These are phyloP conservation scores for Aspergillus japonicus DNA, from an alignment of 2,329 filamentous ascomycete species.

Conservation along the genomic window DNA sequence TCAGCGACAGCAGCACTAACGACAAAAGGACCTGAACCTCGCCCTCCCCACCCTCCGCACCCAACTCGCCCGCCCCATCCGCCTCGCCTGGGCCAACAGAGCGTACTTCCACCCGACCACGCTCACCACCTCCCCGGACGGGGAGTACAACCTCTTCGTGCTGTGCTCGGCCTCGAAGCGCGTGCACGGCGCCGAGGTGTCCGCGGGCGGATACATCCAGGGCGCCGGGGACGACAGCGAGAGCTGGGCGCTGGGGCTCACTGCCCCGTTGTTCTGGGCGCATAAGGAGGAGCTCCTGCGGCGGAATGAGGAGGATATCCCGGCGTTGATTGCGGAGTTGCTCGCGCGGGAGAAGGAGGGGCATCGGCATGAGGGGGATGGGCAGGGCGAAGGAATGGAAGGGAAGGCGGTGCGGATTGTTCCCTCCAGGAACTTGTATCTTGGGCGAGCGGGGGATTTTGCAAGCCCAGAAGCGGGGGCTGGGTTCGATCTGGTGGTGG, in stretches of 20 bases:
- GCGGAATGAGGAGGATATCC: slow-evolving; percentile 65
- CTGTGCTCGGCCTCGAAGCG: slow-evolving; percentile 82
- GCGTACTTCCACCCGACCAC: slow-evolving; percentile 55
- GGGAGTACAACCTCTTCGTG: slow-evolving; percentile 68
- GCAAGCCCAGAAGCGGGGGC: slow-evolving; percentile 39
- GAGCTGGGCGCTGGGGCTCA: slow-evolving; percentile 83
- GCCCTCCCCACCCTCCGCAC: slow-evolving; percentile 55
- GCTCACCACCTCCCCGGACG: slow-evolving; percentile 36
- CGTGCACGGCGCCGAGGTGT: slow-evolving; percentile 66
- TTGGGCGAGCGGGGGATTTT: slow-evolving; percentile 31
- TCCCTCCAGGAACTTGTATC: slow-evolving; percentile 35
- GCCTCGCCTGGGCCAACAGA: slow-evolving; percentile 77
- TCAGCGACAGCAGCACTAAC: slow-evolving; percentile 4
- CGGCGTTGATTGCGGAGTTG: slow-evolving; percentile 50
- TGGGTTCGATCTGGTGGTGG: slow-evolving; percentile 47
- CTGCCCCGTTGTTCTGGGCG: slow-evolving; percentile 75
- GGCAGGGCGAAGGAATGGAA: slow-evolving; percentile 4
- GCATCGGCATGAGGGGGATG: no score
- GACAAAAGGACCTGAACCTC: slow-evolving; percentile 56
- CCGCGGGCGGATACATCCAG: slow-evolving; percentile 79
- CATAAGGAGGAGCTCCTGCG: slow-evolving; percentile 61
- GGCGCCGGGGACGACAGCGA: slow-evolving; percentile 94
- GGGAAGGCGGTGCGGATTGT: slow-evolving; percentile 33
- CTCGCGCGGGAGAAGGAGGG: slow-evolving; percentile 28
- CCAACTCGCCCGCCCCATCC: slow-evolving; percentile 68